Base-by-base conservation (phyloP, 1,284 basidiomycete genomes). In the Cryptococcus amylolentus region DNA sequence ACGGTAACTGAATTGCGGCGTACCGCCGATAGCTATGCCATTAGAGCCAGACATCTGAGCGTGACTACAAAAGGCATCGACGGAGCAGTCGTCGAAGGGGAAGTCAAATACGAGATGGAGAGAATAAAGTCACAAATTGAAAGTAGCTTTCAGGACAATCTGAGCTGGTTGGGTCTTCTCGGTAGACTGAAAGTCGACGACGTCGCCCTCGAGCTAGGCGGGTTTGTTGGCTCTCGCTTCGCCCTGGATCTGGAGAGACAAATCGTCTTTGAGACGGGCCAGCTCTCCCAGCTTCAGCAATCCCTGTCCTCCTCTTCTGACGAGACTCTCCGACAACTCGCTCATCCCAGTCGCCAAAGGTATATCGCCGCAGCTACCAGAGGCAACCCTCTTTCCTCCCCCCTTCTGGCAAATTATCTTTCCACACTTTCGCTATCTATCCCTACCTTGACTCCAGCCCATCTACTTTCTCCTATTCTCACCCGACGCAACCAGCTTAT, bases 181-280 rank as follows among this genome's bases (percentile, higher is more conserved):
- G 83, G 82, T 4, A 63, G 66, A 12, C 57, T 65, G 80, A 77
- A 82, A 8, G 83, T 88, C 1, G 90, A 92, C 68, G 89, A 90
- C 58, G 81, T 90, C 18, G 84, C 81, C 9, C 73, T 78, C 38
- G 80, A 85, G 31, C 73, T 92, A 9, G 78, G 76, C 1, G 65
- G 78, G 13, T 82, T 84, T 40, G 72, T 88, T 9, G 78, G 82
- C 42, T 76, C 76, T 42, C 72, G 79, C 2, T 90, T 88, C 84
- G 87, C 85, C 56, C 78, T 76, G 58, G 83, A 83, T 5, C 78
- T 91, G 12, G 86, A 90, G 68, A 79, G 81, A 60, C 81, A 84
- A 75, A 88, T 88, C 59, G 80, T 87, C 18, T 83, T 85, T 61
- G 84, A 89, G 61, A 82, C 86, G 1, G 89, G 88, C 14, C 80